Evolutionary conservation across 768 basidiomycete species (phyloP).

Genomic region (Solioccasus polychromus): DNA sequence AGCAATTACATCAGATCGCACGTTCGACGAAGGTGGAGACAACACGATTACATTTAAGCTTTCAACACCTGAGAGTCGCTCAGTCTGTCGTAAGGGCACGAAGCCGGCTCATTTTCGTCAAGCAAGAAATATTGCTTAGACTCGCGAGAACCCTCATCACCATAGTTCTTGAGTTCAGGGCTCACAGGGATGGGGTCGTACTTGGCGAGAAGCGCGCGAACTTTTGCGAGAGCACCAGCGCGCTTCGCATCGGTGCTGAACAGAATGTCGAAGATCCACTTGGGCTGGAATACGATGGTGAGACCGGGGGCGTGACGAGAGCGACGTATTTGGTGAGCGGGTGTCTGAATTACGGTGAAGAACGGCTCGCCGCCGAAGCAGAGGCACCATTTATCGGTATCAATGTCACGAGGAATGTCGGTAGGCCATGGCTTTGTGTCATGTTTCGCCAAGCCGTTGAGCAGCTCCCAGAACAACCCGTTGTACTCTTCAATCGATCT

Average conservation of each 20-base stretch:
- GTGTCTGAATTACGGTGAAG: conserved; percentile 21
- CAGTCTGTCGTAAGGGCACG: conserved; percentile 16
- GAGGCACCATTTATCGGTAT: conserved; percentile 20
- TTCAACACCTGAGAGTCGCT: conserved; percentile 1
- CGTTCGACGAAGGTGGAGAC: neutral
- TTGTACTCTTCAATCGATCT: conserved; percentile 21
- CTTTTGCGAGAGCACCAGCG: conserved; percentile 15
- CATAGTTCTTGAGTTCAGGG: conserved; percentile 23
- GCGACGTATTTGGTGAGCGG: conserved; percentile 22
- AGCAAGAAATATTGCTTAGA: conserved; percentile 21
- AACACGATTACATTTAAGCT: neutral
- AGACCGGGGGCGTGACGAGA: conserved; percentile 17
- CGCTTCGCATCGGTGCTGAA: conserved; percentile 20
- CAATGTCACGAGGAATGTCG: conserved; percentile 16
- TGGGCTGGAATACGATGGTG: conserved; percentile 24
- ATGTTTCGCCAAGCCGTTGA: conserved; percentile 18
- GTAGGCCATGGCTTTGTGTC: conserved; percentile 17
- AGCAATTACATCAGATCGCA: neutral
- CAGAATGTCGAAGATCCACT: conserved; percentile 24
- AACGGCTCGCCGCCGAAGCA: conserved; percentile 22
- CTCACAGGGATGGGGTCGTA: conserved; percentile 22
- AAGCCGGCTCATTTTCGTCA: conserved; percentile 20
- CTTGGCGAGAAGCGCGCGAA: conserved; percentile 14
- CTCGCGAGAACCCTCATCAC: conserved; percentile 20
- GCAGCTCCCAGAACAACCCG: conserved; percentile 17